Conservation (phyloP, 2,329 filamentous ascomycete genomes). For the Emergomyces africanus region DNA sequence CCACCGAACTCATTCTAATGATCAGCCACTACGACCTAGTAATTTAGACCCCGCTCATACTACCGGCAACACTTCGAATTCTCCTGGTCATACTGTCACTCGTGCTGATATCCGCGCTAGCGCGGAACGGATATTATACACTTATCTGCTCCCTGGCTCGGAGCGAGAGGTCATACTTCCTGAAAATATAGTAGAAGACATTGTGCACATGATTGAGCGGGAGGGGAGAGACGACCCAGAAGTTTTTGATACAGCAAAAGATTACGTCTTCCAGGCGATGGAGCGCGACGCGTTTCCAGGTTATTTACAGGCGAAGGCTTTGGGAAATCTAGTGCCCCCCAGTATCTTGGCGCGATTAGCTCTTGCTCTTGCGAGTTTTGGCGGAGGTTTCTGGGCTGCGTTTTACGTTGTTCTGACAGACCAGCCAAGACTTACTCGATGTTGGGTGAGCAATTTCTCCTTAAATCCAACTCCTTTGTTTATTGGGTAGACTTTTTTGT, state of each 20-base stretch:
- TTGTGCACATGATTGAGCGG: constrained; percentile 80
- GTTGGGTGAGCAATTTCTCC: constrained; percentile 57
- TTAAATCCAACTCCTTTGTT: neutral
- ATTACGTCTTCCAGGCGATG: constrained; percentile 99
- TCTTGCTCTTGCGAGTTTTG: constrained; percentile 72
- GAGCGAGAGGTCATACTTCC: constrained; percentile 94
- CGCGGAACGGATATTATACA: constrained; percentile 98
- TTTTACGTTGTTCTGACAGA: constrained; percentile 90
- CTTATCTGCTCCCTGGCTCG: constrained; percentile 84
- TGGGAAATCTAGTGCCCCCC: constrained; percentile 88
- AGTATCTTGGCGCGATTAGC: constrained; percentile 79
- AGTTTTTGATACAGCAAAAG: constrained; percentile 93
- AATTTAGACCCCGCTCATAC: constrained; percentile 52
- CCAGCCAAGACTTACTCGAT: constrained; percentile 57
- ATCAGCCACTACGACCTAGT: constrained; percentile 41
- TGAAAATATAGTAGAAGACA: constrained; percentile 70
- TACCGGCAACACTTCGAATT: constrained; percentile 57
- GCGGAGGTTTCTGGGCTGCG: constrained; percentile 84
- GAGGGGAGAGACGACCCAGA: constrained; percentile 90
- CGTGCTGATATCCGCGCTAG: constrained; percentile 82
- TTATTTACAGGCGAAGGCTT: constrained; percentile 84
- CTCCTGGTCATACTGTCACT: constrained; percentile 70
- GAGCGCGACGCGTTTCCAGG: constrained; percentile 98
- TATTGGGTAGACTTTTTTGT: neutral
- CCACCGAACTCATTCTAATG: constrained; percentile 27